Percentiles rank a stretch among this genome's conserved stretches.
These are phyloP conservation scores for Ogataea methylovora DNA, from an alignment of 805 yeast genomes.

Conservation along the genomic window DNA sequence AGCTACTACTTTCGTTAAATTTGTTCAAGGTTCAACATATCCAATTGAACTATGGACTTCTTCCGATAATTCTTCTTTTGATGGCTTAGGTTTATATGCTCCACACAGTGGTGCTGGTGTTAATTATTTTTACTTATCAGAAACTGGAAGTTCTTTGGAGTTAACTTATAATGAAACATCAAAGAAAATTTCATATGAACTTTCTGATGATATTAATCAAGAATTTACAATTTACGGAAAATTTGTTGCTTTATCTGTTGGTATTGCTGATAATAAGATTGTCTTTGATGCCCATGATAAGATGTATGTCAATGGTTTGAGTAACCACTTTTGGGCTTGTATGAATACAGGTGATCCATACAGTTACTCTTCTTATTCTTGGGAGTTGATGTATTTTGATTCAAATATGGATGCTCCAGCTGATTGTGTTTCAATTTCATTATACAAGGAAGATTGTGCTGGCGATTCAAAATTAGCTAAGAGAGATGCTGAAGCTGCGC, in stretches of 20 bases:
- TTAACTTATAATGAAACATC: slow-evolving; percentile 1
- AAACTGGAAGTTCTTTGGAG: slow-evolving; percentile 10
- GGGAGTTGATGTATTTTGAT: slow-evolving; percentile 13
- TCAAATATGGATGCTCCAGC: slow-evolving; percentile 7
- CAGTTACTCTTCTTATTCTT: slow-evolving; percentile 18
- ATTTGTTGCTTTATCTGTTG: slow-evolving; percentile 1
- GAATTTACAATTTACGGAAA: neutral
- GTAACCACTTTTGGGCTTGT: slow-evolving; percentile 25
- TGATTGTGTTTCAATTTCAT: neutral
- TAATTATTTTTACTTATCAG: slow-evolving; percentile 27
- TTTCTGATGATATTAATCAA: neutral
- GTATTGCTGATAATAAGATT: neutral
- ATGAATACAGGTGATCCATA: slow-evolving; percentile 32
- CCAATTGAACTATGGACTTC: slow-evolving; percentile 11
- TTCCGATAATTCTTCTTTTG: slow-evolving; percentile 15
- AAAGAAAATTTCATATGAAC: neutral
- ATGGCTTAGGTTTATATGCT: slow-evolving; percentile 20
- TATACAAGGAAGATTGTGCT: too few relatives aligned
- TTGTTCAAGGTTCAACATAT: neutral
- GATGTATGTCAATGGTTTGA: slow-evolving; percentile 17
- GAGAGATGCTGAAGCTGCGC: too few relatives aligned
- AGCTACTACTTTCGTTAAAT: neutral
- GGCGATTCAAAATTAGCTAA: too few relatives aligned
- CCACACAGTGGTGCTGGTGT: slow-evolving; percentile 38
- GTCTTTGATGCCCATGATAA: slow-evolving; percentile 3